These are phyloP conservation scores for Scutellaria barbata DNA, from an alignment of 257 asterid species.

Conservation along the genomic window DNA sequence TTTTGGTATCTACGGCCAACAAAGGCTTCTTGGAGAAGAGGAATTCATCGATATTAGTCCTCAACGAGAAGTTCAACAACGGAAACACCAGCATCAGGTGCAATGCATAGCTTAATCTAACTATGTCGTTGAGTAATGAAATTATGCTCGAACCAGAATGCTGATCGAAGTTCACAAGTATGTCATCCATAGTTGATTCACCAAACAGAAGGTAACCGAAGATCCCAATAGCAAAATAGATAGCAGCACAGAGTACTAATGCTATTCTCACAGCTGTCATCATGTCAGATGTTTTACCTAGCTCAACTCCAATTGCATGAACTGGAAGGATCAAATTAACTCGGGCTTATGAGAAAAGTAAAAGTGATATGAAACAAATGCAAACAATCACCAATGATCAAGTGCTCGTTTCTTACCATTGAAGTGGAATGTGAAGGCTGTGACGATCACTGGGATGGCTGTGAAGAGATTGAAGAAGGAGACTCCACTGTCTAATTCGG, in stretches of 20 bases:
- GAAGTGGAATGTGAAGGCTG: conserved; percentile 92
- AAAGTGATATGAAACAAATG: neutral
- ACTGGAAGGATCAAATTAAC: conserved; percentile 50
- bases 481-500: conserved; percentile 54
- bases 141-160: conserved; percentile 55
- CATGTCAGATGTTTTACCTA: conserved; percentile 79
- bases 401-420: conserved; percentile 57
- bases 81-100: conserved; percentile 91
- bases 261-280: conserved; percentile 67
- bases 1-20: conserved; percentile 52
- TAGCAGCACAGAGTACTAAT: conserved; percentile 65
- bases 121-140: conserved; percentile 59
- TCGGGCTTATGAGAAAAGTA: neutral
- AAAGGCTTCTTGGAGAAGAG: conserved; percentile 62
- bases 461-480: conserved; percentile 95
- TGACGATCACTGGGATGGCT: conserved; percentile 85
- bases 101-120: conserved; percentile 80
- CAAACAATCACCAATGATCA: neutral
- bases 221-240: conserved; percentile 75
- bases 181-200: conserved; percentile 83
- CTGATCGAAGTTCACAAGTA: conserved; percentile 80
- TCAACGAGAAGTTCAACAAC: conserved; percentile 78
- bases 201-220: conserved; percentile 96
- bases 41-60: conserved; percentile 78
- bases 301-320: conserved; percentile 88